A percentile compares a stretch with the other conserved stretches of the same genome.
Evolutionary conservation across 352 stramenopile species (phyloP).

Genomic region (Phytophthora hibernalis): DNA sequence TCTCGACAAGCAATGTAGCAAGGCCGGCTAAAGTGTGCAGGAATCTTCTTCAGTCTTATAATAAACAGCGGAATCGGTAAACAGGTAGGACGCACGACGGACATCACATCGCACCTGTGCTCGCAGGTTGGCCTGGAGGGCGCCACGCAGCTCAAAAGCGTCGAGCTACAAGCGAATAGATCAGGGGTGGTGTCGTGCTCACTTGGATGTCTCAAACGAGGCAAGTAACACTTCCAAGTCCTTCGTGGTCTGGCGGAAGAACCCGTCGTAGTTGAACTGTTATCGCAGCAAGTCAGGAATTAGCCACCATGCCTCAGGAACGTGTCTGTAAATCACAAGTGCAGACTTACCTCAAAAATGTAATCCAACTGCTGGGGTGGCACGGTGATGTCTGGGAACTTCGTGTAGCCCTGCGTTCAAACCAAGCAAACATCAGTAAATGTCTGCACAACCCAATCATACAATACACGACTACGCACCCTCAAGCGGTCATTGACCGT

Average conservation of each 20-base stretch:
- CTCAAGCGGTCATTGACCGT: constrained; percentile 70
- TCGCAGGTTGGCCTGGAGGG: neutral
- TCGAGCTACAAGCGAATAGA: neutral
- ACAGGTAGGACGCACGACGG: constrained; percentile 32
- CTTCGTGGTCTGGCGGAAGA: constrained; percentile 81
- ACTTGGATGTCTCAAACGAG: constrained; percentile 50
- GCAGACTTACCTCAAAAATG: constrained; percentile 87
- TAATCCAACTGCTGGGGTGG: constrained; percentile 85
- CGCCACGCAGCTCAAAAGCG: too few relatives aligned
- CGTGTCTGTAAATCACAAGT: neutral
- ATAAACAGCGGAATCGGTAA: constrained; percentile 42
- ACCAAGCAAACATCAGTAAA: constrained; percentile 10
- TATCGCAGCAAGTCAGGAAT: constrained; percentile 19
- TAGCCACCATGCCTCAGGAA: constrained; percentile 10
- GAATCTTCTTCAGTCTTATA: constrained; percentile 38
- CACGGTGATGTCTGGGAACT: constrained; percentile 71
- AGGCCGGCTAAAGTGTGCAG: constrained; percentile 10
- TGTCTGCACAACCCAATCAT: neutral
- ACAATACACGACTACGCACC: constrained; percentile 42
- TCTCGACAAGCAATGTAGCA: too few relatives aligned
- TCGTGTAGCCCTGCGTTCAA: constrained; percentile 66
- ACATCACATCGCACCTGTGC: constrained; percentile 8
- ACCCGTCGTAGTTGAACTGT: constrained; percentile 88
- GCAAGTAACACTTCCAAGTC: constrained; percentile 72
- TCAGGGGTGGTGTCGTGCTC: constrained; percentile 10